Evolutionary conservation across 768 basidiomycete species (phyloP), one percentile per base, ranked within the genome.

Genomic region (Macrolepiota albuminosa): DNA sequence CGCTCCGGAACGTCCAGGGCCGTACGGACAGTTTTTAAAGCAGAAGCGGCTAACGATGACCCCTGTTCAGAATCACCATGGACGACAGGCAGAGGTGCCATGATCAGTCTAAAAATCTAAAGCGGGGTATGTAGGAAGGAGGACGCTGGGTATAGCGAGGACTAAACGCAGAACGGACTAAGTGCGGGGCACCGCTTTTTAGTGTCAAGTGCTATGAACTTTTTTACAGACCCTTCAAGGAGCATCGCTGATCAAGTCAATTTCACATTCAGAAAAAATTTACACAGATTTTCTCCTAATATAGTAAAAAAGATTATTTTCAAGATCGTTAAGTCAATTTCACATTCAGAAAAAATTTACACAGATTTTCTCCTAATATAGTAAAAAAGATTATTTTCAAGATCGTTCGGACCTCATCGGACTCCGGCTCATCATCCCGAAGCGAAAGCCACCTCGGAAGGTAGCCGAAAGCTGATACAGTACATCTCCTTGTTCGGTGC

Each of bases 401-500:
- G 21, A n/a, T 42, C 14, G 4, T 37, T 40, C 47, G 50, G 52
- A 37, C 16, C 36, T n/a, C 29, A n/a, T 50, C 46, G 49, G 57
- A 46, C 63, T 42, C 45, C 39, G 29, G 18, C 37, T 53, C 36
- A 37, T 40, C 34, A 52, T 24, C 5, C 54, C 40, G 40, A 59
- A 39, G 47, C 33, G n/a, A 64, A 73, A 40, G 75, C 77, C 13
- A 78, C 80, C 57, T 70, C 72, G 33, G 68, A 63, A 39, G 78
- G 75, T 37, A 76, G 71, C 21, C 76, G 71, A 79, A 99, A 98
- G 71, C 89, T 89, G 57, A 99, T 83, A 72, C 96, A 95, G 72
- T 95, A 98, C 96, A 98, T 98, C 68, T 94, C 89, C 75, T 99
- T 98, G 73, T 86, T 90, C 7, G 96, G 96, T 1, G 97, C 94